These are phyloP conservation scores for Scolecobasidium constrictum DNA, from an alignment of 2,329 filamentous ascomycete species.

Conservation along the genomic window DNA sequence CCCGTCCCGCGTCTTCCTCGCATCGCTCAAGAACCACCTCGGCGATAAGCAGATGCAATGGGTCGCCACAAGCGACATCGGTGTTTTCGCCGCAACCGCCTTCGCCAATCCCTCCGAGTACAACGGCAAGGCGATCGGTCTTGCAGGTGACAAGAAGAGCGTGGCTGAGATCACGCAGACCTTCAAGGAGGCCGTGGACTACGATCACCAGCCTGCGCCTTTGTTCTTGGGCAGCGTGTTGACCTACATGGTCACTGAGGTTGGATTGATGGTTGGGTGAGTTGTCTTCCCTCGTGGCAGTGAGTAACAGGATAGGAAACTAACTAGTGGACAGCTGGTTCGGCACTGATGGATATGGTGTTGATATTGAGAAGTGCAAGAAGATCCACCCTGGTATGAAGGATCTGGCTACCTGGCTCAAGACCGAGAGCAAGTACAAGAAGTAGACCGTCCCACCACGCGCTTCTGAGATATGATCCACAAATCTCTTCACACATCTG, in stretches of 20 bases:
- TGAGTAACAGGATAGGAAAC: too few relatives aligned
- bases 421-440: slow-evolving; percentile 13
- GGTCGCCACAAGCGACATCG: slow-evolving; percentile 37
- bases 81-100: slow-evolving; percentile 38
- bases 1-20: slow-evolving; percentile 37
- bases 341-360: slow-evolving; percentile 14
- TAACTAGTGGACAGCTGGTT: too few relatives aligned
- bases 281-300: too few relatives aligned
- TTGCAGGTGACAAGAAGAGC: slow-evolving; percentile 43
- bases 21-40: slow-evolving; percentile 31
- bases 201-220: slow-evolving; percentile 20
- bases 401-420: slow-evolving; percentile 38
- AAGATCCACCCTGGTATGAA: slow-evolving; percentile 34
- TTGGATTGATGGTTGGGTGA: slow-evolving; percentile 35
- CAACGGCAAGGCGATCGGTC: slow-evolving; percentile 32
- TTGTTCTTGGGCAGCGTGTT: slow-evolving; percentile 18
- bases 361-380: slow-evolving; percentile 32
- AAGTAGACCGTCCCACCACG: too few relatives aligned
- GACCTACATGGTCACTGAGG: slow-evolving; percentile 30
- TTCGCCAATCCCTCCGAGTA: slow-evolving; percentile 35
- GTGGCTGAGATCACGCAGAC: slow-evolving; percentile 32
- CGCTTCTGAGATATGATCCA: too few relatives aligned
- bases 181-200: slow-evolving; percentile 36
- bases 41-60: slow-evolving; percentile 29
- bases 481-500: too few relatives aligned